Evolutionary conservation across 2,329 filamentous ascomycete genomes (phyloP).

Genomic region (Trichophaea hybrida): DNA sequence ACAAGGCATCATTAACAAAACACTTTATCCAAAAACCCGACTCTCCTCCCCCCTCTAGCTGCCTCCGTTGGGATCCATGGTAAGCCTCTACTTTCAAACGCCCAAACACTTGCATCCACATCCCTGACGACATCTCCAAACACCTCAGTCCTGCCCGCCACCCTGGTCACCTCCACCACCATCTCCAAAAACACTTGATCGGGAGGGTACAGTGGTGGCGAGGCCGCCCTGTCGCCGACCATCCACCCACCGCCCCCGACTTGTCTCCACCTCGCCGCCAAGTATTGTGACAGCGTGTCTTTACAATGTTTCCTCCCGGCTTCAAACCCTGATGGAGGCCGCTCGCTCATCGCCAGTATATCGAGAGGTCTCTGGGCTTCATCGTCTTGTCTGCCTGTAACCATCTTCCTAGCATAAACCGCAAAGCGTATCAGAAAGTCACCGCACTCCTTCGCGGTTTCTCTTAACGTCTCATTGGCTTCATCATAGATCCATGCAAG

Average conservation of each 20-base stretch:
- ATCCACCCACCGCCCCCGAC: not conserved
- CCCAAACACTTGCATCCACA: not conserved
- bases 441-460: not conserved
- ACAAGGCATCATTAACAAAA: not conserved
- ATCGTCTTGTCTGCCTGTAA: not conserved
- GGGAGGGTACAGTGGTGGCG: not conserved
- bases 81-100: not conserved
- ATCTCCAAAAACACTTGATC: not conserved
- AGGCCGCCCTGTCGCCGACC: not conserved
- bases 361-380: not conserved
- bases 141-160: not conserved
- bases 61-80: too few relatives aligned
- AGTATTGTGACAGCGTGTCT: not conserved
- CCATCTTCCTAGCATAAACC: not conserved
- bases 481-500: not conserved
- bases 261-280: not conserved
- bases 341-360: conserved; percentile 1
- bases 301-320: not conserved
- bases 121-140: not conserved
- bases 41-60: not conserved
- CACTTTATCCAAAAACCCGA: not conserved
- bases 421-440: conserved; percentile 1
- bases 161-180: not conserved
- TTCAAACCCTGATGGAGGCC: not conserved
- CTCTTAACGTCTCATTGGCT: not conserved